Percentiles rank a stretch among this genome's conserved stretches.
Evolutionary conservation across 148 eudicot genomes (phyloP).

Genomic region (Fagopyrum homotropicum): DNA sequence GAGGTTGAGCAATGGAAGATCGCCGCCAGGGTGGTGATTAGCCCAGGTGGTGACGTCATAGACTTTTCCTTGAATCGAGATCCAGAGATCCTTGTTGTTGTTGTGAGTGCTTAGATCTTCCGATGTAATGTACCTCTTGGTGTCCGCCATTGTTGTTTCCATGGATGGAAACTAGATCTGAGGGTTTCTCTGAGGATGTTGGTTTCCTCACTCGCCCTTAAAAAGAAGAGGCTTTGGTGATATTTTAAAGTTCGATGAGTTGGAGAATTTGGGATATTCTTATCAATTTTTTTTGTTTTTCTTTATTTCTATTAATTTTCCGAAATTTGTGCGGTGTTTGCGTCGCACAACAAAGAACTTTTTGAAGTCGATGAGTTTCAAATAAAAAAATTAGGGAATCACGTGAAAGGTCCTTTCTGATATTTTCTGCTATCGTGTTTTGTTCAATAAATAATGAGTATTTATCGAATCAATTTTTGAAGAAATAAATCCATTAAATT

Average conservation of each 20-base stretch:
- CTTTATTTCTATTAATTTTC: not conserved
- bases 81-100: constrained; percentile 73
- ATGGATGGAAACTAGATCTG: not conserved
- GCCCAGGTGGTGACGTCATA: constrained; percentile 79
- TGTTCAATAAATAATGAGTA: too few species aligned
- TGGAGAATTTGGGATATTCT: constrained; percentile 7
- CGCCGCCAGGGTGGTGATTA: constrained; percentile 79
- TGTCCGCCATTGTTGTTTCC: constrained; percentile 5
- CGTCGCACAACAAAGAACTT: not conserved
- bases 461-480: too few species aligned
- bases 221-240: not conserved
- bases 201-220: not conserved
- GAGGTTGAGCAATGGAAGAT: constrained; percentile 42
- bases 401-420: too few species aligned
- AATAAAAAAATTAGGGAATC: too few species aligned
- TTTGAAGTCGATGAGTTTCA: too few species aligned
- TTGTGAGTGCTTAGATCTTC: constrained; percentile 63
- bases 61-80: constrained; percentile 82
- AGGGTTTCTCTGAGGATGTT: not conserved
- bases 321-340: constrained; percentile 1
- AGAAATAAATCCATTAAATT: too few species aligned
- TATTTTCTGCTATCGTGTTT: too few species aligned
- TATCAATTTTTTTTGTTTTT: not conserved
- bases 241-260: not conserved
- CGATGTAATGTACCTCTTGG: constrained; percentile 53